Percentiles rank a stretch among this genome's conserved stretches.
Evolutionary conservation across 495 filamentous ascomycete genomes (phyloP).

Genomic region (Copromyces sp.): DNA sequence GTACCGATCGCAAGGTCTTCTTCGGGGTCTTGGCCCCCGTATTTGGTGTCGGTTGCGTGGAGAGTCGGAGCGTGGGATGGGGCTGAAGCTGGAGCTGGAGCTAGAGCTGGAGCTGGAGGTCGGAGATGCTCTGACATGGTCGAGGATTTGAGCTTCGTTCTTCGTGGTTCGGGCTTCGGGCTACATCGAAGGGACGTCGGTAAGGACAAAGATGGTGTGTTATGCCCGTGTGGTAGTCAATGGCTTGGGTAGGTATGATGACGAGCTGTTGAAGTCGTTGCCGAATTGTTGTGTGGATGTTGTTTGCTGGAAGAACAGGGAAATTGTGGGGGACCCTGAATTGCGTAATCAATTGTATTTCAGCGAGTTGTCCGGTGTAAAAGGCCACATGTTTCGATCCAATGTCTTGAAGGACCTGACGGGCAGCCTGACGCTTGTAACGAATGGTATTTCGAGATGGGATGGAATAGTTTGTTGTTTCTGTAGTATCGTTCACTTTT

Average conservation of each 20-base stretch:
- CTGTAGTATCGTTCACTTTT: background rate
- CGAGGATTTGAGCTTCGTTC: background rate
- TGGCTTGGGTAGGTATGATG: background rate
- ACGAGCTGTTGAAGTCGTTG: background rate
- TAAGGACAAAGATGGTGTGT: background rate
- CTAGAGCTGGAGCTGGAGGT: constrained; percentile 12
- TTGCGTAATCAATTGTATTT: background rate
- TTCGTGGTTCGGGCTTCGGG: constrained; percentile 1
- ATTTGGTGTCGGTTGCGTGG: constrained; percentile 5
- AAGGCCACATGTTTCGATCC: background rate
- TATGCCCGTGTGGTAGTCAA: background rate
- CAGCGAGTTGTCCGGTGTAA: background rate
- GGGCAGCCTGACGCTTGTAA: background rate
- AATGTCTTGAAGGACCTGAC: background rate
- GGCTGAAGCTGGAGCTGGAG: background rate
- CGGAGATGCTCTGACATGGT: constrained; percentile 32
- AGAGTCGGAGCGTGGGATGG: constrained; percentile 1
- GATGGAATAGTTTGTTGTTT: background rate
- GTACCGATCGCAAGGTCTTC: constrained; percentile 42
- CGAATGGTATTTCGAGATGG: background rate
- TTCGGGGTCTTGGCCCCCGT: constrained; percentile 12
- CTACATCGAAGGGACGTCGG: constrained; percentile 2
- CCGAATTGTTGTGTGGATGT: background rate
- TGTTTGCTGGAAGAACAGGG: background rate
- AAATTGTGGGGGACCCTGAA: background rate